Conservation (phyloP, 176 grass and related monocot species). For the Urochloa ruziziensis region DNA sequence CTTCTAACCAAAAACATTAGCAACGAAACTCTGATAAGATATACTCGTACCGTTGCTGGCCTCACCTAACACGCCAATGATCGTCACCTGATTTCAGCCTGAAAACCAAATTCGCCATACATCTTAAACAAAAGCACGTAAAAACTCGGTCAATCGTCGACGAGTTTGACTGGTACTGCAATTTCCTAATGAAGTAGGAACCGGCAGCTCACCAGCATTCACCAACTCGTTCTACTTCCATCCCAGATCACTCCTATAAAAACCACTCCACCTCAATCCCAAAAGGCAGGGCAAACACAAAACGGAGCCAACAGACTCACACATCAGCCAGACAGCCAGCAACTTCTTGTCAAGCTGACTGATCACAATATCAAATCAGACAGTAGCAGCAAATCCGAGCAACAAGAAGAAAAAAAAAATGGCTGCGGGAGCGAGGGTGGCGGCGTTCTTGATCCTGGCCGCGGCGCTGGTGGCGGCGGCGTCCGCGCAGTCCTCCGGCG, state of each 20-base stretch:
- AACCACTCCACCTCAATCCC: neutral
- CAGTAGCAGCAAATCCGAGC: neutral
- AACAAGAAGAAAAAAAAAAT: too few relatives aligned
- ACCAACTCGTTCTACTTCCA: conserved; percentile 2
- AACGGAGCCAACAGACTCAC: neutral
- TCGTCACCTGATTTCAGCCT: neutral
- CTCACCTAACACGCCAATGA: neutral
- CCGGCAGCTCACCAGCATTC: neutral
- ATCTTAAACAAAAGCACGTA: neutral
- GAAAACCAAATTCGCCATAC: neutral
- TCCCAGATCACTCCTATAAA: conserved; percentile 7
- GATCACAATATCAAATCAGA: neutral
- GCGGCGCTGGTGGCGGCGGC: neutral
- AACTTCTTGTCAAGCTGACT: neutral
- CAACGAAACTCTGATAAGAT: neutral
- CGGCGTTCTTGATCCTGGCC: neutral
- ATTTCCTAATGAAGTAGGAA: neutral
- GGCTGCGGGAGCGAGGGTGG: neutral
- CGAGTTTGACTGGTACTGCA: neutral
- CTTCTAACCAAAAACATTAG: neutral
- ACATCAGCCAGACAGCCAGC: neutral
- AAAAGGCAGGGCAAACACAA: neutral
- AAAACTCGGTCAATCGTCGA: neutral
- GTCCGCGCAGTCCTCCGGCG: conserved; percentile 20
- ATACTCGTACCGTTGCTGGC: conserved; percentile 2